Evolutionary conservation across 805 yeast genomes (phyloP), one percentile per base, ranked within the genome.

Genomic region (Torulaspora delbrueckii): DNA sequence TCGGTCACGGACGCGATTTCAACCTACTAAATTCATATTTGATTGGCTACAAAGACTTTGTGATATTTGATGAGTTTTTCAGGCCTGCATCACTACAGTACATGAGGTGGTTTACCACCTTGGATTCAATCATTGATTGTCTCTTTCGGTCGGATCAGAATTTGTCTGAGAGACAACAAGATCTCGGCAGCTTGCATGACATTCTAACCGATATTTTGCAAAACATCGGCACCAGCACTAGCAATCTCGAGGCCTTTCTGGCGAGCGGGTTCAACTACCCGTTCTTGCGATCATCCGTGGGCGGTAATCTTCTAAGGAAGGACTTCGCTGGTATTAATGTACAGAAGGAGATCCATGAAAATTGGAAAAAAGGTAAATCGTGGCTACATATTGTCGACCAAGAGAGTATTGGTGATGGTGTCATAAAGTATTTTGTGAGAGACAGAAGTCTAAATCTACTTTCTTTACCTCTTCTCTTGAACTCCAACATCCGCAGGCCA

Each of bases 1-100:
- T 34, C 19, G 34, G 34, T 5, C 10, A 40, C 14, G 51, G 46
- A 4, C 16, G 51, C 3, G 65, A 63, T 31, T 32, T 60, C 26
- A 52, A 59, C 8, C 37, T 67, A 4, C 52, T 59, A 27, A 68
- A 68, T 42, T 63, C 61, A 28, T 69, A 68, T 41, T 40, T 65
- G 1, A 40, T 50, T 7, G 49, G 54, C 3, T 66, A 60, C 42
- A 63, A 61, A 40, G 71, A 69, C 39, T 43, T 67, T 5, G 52
- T 64, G 0, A 46, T 62, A 2, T 68, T 65, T 41, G 63, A 60
- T 5, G 68, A 67, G 27, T 55, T 67, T 34, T 68, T 68, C 45
- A 48, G 54, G 5, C 37, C 47, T 18, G 37, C 38, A 10, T 41
- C 54, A 14, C 35, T 58, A 34, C 45, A 48, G 12, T 40, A 50